Base-by-base conservation (phyloP, 1,284 basidiomycete species). In the Pyrrhoderma lamaoense region DNA sequence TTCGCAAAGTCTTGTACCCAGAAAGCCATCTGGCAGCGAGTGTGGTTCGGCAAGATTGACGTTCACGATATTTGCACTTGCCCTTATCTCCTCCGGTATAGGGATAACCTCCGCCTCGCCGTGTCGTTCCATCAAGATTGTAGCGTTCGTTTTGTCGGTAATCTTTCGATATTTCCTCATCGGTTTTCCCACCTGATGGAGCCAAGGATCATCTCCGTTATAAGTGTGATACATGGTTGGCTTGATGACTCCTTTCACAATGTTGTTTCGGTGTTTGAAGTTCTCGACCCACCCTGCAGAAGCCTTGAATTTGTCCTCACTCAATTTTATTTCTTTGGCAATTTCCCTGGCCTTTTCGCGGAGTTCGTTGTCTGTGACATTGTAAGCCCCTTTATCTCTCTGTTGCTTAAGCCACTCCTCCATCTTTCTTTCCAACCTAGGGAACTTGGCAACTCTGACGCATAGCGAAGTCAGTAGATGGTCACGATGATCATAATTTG, bases 221-320 rank as follows among this genome's bases (percentile, higher is more conserved):
- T 18, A 16, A 27, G 42, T n/a, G 34, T 39, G 23, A 19, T 11
- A n/a, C 38, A 27, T 19, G 18, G 18, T 54, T 63, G 60, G 66
- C 44, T 66, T 60, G 25, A 76, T 76, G 21, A 69, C 71, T 0
- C 84, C 85, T 23, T 78, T 78, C 31, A 77, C 74, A 54, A 92
- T 86, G 48, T 77, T 77, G 60, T 85, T 77, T 37, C 91, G 81
- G 58, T 82, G 76, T 67, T 93, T 93, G 74, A 93, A 94, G 65
- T 90, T 91, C 62, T 93, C 90, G 51, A 94, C 76, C 91, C 91
- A 94, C 3, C 90, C 89, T 16, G 85, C 81, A 58, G 85, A 89
- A 21, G 89, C 91, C 68, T 93, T 94, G 78, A 94, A 94, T 63
- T 80, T 79, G 55, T 87, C 83, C 46, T 82, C 74, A 42, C 75